phyloP scores from a whole-genome alignment of 2,329 filamentous ascomycete species.

The Bipolaris gigantea region DNA sequence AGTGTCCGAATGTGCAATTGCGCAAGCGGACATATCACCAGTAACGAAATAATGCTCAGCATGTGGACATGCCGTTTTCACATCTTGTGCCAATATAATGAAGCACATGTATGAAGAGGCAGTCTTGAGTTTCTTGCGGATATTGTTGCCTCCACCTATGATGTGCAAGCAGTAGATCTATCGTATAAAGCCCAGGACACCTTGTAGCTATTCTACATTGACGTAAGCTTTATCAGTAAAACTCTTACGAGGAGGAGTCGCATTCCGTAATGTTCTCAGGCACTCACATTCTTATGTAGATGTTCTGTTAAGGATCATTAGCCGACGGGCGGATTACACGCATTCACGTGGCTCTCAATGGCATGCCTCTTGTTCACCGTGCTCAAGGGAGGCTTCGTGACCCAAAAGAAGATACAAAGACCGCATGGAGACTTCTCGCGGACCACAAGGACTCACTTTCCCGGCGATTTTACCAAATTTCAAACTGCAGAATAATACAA shows the following conservation, averaged over 20 bases:
- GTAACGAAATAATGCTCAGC: constrained; percentile 53
- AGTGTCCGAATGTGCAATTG: constrained; percentile 59
- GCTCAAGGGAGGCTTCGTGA: too few species aligned
- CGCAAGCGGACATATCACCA: constrained; percentile 52
- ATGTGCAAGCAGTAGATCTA: not conserved
- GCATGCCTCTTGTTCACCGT: constrained; percentile 38
- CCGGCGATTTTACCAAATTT: constrained; percentile 47
- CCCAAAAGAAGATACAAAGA: too few species aligned
- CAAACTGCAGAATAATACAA: constrained; percentile 48
- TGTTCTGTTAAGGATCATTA: constrained; percentile 23
- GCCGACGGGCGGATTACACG: constrained; percentile 31
- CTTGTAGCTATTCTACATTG: constrained; percentile 18
- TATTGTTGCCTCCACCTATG: not conserved
- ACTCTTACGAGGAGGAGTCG: not conserved
- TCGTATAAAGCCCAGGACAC: constrained; percentile 13
- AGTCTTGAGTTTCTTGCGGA: constrained; percentile 23
- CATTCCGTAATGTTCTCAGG: constrained; percentile 19
- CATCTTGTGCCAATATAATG: constrained; percentile 58
- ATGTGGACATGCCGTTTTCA: constrained; percentile 60
- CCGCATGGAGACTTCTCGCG: too few species aligned
- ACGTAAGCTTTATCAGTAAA: constrained; percentile 6
- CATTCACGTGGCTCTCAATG: constrained; percentile 49
- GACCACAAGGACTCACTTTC: constrained; percentile 18
- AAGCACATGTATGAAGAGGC: constrained; percentile 48
- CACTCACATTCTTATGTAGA: constrained; percentile 24